Base-by-base conservation (phyloP, 176 grass and related monocot species). In the Rhynchospora breviuscula region DNA sequence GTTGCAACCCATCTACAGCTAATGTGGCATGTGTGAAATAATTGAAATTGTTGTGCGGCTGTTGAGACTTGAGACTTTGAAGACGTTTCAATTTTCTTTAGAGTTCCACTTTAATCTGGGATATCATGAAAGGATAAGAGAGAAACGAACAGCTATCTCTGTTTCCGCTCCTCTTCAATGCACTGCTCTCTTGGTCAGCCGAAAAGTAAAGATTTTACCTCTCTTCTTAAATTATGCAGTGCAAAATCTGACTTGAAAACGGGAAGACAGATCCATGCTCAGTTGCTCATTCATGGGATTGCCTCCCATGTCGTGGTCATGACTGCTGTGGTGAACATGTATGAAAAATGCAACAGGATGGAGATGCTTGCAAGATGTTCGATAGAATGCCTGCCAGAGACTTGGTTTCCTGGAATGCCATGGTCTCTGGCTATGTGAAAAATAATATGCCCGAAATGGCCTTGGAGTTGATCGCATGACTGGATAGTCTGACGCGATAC, bases 381-480 rank as follows among this genome's bases (percentile, higher is more conserved):
- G 87, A 83, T 46, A 56, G 86, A 90, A 98, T 95, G 89, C 86
- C 86, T 0, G 47, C 81, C 7, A 81, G 85, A 67, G 92, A 90
- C 29, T 87, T 95, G 17, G 71, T 98, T 12, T 91, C 92, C 0
- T 95, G 95, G 92, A 95, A 89, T 1, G 86, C 91, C 0, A 91
- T 95, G 95, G 82, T 98, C 18, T 93, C 87, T 9, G 92, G 92
- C 0, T 93, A 90, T 23, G 26, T 85, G 0, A 89, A 90, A 85
- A 91, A 91, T 13, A 83, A 84, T 53, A 9, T 7, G 31, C 87
- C 87, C 8, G 88, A 84, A 44, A 51, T 90, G 54, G 89, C 90
- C 0, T 59, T 98, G 15, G 33, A 60, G 1, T 91, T 98, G 76
- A n/a, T n/a, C 19, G 81, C 33, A 78, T 84, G n/a, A 98, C 95